Evolutionary conservation across 495 filamentous ascomycete species (phyloP), one percentile per base, ranked within the genome.

Genomic region (Penicillium egyptiacum): DNA sequence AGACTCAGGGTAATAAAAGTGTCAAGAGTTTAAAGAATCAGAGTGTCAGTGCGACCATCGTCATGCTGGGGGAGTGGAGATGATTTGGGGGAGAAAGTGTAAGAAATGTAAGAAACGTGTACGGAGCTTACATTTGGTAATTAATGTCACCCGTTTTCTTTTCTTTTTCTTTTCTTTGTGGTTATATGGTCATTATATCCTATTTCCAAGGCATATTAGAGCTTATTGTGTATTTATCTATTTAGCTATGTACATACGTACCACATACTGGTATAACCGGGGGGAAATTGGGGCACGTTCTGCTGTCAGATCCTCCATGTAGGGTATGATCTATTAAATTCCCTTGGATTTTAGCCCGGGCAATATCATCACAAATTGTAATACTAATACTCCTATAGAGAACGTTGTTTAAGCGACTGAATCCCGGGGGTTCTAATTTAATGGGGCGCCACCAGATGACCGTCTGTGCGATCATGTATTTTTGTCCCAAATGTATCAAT

Each of bases 51-150:
- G 63, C 60, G 60, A 61, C 62, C 56, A 63, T 65, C 68, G 64
- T 71, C 64, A 67, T 63, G 63, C 59, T 62, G 60, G 59, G 67
- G 58, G 62, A 67, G 70, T 70, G 65, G 70, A 70, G 65, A 72
- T 69, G 60, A 64, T 55, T 51, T 30, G 33, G 33, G 33, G 51
- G 60, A 59, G 52, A 56, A 56, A 59, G 59, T 33, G 55, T 62
- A 60, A 60, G 58, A 60, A 62, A 61, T 39, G 35, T 39, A 39
- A 39, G 35, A 39, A 39, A 39, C 54, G 17, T 50, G 53, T 57
- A 63, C 20, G 53, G 35, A 50, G 55, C 51, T 59, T 42, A 58
- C 55, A 51, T 49, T 41, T 30, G 30, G 37, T 57, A 50, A 57
- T 57, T 44, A 40, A 51, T 39, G 19, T 39, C 31, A 33, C 20